These are phyloP conservation scores for Phialocephala sp. DNA, from an alignment of 2,329 filamentous ascomycete genomes.

Conservation along the genomic window DNA sequence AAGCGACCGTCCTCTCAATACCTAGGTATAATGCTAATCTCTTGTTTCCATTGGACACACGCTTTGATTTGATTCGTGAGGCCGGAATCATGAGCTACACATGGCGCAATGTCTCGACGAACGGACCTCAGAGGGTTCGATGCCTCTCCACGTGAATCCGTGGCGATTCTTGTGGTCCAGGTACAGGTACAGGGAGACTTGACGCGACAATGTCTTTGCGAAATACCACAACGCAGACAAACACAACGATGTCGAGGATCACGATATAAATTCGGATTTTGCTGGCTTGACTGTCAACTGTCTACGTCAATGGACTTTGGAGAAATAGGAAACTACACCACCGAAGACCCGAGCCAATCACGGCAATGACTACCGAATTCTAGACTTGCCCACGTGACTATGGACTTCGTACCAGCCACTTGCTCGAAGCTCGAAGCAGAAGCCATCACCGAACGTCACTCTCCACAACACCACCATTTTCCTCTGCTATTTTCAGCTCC, in stretches of 20 bases:
- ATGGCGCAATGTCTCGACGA: conserved; percentile 1
- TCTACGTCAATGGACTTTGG: not conserved
- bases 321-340: not conserved
- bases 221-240: no score
- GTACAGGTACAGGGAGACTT: not conserved
- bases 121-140: not conserved
- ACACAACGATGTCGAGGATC: not conserved
- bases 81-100: not conserved
- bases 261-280: not conserved
- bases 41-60: not conserved
- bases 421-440: no score
- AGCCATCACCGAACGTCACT: not conserved
- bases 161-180: not conserved
- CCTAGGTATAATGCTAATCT: not conserved
- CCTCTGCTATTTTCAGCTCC: not conserved
- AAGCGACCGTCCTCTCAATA: not conserved
- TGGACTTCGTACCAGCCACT: not conserved
- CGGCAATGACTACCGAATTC: not conserved
- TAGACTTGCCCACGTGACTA: not conserved
- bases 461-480: not conserved
- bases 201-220: not conserved
- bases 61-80: not conserved
- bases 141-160: not conserved
- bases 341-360: not conserved
- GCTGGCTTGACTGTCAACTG: not conserved